These are phyloP conservation scores for Polyporus tsugae DNA, from an alignment of 1,284 basidiomycete species.

Conservation along the genomic window DNA sequence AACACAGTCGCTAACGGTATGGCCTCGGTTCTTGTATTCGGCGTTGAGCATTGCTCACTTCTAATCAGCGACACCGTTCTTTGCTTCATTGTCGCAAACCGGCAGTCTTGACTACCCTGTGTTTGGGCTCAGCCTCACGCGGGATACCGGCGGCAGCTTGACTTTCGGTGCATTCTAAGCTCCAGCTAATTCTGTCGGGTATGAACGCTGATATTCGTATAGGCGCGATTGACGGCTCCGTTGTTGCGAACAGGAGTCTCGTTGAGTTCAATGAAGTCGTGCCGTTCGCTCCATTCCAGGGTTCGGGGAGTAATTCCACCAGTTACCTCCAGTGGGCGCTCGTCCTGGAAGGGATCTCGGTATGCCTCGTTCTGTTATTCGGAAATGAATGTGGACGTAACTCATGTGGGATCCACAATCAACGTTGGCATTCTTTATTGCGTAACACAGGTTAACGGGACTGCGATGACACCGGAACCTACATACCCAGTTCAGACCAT, in stretches of 20 bases:
- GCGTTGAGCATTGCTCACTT: background rate
- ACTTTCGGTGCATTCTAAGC: constrained; percentile 58
- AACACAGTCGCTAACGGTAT: constrained; percentile 57
- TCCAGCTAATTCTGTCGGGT: no score
- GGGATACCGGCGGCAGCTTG: constrained; percentile 66
- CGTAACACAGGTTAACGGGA: constrained; percentile 64
- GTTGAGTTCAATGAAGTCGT: constrained; percentile 80
- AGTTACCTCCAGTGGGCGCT: constrained; percentile 88
- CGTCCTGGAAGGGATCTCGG: constrained; percentile 65
- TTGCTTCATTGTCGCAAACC: constrained; percentile 65
- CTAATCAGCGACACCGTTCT: constrained; percentile 67
- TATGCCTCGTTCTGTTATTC: constrained; percentile 43
- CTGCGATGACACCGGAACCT: constrained; percentile 62
- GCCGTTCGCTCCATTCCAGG: constrained; percentile 69
- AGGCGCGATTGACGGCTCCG: constrained; percentile 77
- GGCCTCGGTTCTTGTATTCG: constrained; percentile 29
- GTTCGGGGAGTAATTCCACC: constrained; percentile 60
- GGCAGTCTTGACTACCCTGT: constrained; percentile 76
- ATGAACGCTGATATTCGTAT: constrained; percentile 1
- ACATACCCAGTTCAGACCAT: constrained; percentile 70
- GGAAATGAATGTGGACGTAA: background rate
- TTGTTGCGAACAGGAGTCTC: constrained; percentile 64
- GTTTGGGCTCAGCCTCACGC: constrained; percentile 72
- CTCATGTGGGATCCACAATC: constrained; percentile 18
- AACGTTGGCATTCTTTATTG: constrained; percentile 9